These are phyloP conservation scores for Priceomyces fermenticarens DNA, from an alignment of 805 yeast genomes.

Conservation along the genomic window DNA sequence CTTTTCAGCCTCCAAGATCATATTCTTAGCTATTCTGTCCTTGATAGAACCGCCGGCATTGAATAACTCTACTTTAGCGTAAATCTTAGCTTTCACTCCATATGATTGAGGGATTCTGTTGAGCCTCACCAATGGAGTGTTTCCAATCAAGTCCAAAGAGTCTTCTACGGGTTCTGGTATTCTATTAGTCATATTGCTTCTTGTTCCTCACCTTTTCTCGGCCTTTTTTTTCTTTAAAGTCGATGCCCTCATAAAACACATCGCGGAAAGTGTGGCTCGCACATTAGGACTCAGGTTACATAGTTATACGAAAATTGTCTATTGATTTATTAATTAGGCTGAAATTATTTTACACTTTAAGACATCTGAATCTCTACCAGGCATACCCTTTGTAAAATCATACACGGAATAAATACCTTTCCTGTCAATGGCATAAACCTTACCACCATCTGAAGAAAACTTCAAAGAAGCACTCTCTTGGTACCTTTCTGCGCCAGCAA, in stretches of 20 bases:
- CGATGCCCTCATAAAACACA: too few relatives aligned
- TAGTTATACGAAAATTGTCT: too few relatives aligned
- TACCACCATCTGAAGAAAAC: constrained; percentile 81
- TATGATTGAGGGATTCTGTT: constrained; percentile 73
- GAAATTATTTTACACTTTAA: constrained; percentile 62
- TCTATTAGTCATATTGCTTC: constrained; percentile 1
- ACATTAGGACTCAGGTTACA: too few relatives aligned
- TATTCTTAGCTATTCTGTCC: constrained; percentile 82
- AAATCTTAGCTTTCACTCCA: constrained; percentile 69
- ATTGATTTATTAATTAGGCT: constrained; percentile 7
- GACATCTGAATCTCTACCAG: constrained; percentile 62
- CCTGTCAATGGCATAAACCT: constrained; percentile 71
- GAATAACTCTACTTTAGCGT: constrained; percentile 77
- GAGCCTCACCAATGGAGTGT: constrained; percentile 75
- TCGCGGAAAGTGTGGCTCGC: too few relatives aligned
- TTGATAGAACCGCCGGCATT: constrained; percentile 90
- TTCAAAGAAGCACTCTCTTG: constrained; percentile 75
- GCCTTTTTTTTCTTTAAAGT: too few relatives aligned
- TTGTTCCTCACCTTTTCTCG: too few relatives aligned
- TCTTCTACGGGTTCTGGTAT: constrained; percentile 33
- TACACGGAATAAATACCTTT: constrained; percentile 76
- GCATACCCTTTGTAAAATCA: constrained; percentile 85
- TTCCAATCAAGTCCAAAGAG: constrained; percentile 75
- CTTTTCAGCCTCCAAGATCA: constrained; percentile 83
- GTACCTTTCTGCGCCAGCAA: constrained; percentile 66